phyloP scores from a whole-genome alignment of 2,329 filamentous ascomycete genomes.

The Tolypocladium inflatum region DNA sequence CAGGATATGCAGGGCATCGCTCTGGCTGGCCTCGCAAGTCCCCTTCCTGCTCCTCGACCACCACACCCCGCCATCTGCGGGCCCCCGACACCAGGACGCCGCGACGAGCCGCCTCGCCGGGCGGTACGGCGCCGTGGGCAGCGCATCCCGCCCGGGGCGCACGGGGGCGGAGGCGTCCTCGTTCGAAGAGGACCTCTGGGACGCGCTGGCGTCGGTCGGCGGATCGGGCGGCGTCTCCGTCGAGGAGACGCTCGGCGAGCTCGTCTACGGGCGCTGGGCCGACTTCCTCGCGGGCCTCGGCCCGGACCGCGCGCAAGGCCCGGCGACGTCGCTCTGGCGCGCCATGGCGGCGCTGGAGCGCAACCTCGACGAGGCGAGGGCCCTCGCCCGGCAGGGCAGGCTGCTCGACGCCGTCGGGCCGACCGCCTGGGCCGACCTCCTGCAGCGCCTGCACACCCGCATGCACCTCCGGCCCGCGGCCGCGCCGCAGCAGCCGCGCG shows the following conservation, averaged over 20 bases:
- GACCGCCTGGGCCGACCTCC: not conserved
- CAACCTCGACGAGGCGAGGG: not conserved
- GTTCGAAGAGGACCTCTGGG: constrained; percentile 2
- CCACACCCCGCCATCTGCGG: not conserved
- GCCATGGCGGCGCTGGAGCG: not conserved
- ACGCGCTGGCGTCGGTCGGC: not conserved
- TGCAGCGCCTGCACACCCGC: not conserved
- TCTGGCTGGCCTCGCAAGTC: not conserved
- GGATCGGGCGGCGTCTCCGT: not conserved
- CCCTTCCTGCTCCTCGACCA: not conserved
- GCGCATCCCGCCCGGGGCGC: not conserved
- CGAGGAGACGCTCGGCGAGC: constrained; percentile 11
- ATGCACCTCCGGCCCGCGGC: not conserved
- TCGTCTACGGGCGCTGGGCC: constrained; percentile 16
- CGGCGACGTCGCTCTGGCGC: not conserved
- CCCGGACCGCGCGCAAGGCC: not conserved
- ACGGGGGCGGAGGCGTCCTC: not conserved
- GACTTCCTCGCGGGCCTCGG: constrained; percentile 9
- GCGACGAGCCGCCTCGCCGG: not conserved
- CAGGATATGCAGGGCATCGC: not conserved
- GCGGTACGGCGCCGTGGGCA: not conserved
- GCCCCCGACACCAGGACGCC: not conserved
- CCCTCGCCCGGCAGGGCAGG: not conserved
- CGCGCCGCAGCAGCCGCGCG: not conserved
- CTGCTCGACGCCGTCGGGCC: not conserved